Conservation (phyloP, 179 eudicot genomes). For the Spergularia azorica region DNA sequence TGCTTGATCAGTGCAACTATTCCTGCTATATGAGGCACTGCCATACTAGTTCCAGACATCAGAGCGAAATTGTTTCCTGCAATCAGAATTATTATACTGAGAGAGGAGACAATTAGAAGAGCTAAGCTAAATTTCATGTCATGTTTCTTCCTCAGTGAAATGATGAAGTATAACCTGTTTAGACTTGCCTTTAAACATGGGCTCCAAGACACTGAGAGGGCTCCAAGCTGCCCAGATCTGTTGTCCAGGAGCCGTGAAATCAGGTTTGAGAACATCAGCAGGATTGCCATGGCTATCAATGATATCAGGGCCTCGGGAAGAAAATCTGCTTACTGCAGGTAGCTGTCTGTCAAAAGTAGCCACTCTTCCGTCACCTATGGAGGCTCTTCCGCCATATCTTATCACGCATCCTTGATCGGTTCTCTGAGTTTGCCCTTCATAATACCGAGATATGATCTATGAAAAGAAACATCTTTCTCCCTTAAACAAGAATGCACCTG, state of each 20-base stretch:
- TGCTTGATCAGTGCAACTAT: constrained; percentile 91
- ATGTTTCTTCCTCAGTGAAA: neutral
- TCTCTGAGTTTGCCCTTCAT: constrained; percentile 52
- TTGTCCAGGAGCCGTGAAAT: constrained; percentile 87
- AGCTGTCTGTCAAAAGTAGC: constrained; percentile 59
- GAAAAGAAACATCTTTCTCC: constrained; percentile 14
- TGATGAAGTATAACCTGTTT: neutral
- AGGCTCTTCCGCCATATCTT: constrained; percentile 57
- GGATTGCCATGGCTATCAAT: constrained; percentile 51
- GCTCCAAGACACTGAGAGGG: constrained; percentile 65
- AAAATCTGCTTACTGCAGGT: constrained; percentile 77
- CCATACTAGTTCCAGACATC: constrained; percentile 97
- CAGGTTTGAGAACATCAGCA: constrained; percentile 81
- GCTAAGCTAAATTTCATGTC: neutral
- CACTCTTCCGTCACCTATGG: constrained; percentile 78
- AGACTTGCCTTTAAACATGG: constrained; percentile 63
- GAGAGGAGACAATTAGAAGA: neutral
- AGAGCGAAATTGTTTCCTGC: constrained; percentile 70
- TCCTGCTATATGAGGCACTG: constrained; percentile 91
- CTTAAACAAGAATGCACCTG: constrained; percentile 2
- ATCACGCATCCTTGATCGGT: constrained; percentile 45
- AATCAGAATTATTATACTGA: neutral
- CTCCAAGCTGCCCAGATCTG: constrained; percentile 99
- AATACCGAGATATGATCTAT: constrained; percentile 69
- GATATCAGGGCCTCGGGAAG: constrained; percentile 89